Conservation (phyloP, 2,329 filamentous ascomycete genomes). For the Colletotrichum falcatum region DNA sequence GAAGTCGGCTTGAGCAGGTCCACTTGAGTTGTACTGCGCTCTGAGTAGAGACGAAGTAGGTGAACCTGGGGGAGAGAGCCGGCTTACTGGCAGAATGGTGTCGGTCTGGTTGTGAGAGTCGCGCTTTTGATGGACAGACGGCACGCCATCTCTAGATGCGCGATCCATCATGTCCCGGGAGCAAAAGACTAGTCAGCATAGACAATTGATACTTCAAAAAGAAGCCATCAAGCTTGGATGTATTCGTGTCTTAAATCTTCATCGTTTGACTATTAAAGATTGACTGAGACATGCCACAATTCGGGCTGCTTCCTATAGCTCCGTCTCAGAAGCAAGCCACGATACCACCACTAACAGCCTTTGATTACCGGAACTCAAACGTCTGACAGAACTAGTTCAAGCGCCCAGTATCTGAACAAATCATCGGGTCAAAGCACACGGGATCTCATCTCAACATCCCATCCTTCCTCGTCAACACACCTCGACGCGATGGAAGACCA, state of each 20-base stretch:
- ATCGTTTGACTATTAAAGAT: no score
- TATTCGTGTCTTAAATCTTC: neutral
- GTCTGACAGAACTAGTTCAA: neutral
- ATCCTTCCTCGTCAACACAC: no score
- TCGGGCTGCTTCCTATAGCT: no score
- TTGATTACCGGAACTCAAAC: neutral
- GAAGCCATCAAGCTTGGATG: neutral
- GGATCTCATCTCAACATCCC: no score
- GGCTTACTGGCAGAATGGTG: neutral
- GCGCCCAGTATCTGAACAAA: no score
- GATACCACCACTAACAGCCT: neutral
- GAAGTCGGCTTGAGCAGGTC: neutral
- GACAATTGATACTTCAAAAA: neutral
- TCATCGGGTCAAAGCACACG: neutral
- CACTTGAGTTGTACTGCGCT: neutral
- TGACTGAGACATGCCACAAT: neutral
- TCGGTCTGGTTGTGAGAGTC: neutral
- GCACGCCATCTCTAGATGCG: neutral
- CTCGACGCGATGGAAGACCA: no score
- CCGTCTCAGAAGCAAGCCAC: neutral
- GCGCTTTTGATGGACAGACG: constrained; percentile 8
- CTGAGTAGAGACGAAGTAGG: neutral
- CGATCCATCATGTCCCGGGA: neutral
- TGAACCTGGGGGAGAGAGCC: neutral
- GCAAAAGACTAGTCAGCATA: no score